phyloP scores from a whole-genome alignment of 2,329 filamentous ascomycete species.

The Emergomyces africanus region DNA sequence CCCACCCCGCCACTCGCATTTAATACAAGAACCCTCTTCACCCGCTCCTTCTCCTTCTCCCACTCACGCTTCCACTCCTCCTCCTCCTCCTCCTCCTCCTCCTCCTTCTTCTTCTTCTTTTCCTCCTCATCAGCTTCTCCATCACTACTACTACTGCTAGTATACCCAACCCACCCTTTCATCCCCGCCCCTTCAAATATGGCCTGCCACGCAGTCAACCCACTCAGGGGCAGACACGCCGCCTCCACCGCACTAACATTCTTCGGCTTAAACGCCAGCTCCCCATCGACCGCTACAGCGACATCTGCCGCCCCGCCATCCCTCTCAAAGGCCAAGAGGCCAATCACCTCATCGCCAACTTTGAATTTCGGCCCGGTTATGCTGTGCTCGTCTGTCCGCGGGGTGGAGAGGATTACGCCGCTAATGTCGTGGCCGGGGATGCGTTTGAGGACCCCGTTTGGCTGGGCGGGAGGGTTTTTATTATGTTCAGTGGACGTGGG shows the following conservation, averaged over 20 bases:
- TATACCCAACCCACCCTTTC: not conserved
- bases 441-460: constrained; percentile 10
- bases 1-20: constrained; percentile 27
- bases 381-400: constrained; percentile 18
- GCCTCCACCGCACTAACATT: constrained; percentile 24
- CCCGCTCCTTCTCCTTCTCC: not conserved
- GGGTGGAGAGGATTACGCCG: constrained; percentile 26
- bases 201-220: constrained; percentile 32
- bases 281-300: constrained; percentile 24
- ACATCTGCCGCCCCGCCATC: constrained; percentile 28
- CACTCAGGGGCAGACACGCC: constrained; percentile 26
- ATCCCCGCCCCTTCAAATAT: constrained; percentile 20
- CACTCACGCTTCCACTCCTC: not conserved
- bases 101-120: not conserved
- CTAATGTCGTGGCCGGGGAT: constrained; percentile 32
- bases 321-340: constrained; percentile 23
- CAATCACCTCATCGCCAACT: constrained; percentile 29
- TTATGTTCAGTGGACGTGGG: constrained; percentile 5
- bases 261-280: constrained; percentile 26
- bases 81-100: not conserved
- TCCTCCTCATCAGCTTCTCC: not conserved
- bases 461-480: not conserved
- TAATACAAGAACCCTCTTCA: constrained; percentile 26
- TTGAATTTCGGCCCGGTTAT: constrained; percentile 25
- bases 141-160: too few species aligned